Conservation (phyloP, 305 asterid species). For the Fraxinus xanthoxyloides region DNA sequence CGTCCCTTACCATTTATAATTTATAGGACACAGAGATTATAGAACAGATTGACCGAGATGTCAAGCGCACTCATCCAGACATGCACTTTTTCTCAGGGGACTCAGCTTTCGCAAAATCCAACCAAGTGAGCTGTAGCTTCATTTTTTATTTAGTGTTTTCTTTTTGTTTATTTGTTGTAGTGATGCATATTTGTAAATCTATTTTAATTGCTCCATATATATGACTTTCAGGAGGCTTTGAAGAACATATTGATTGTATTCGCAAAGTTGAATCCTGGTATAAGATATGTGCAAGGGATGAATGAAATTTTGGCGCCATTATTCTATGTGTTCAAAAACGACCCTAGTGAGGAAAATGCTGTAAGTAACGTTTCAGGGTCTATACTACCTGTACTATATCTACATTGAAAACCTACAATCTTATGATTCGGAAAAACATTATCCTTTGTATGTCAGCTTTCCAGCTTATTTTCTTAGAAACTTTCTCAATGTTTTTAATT, state of each 20-base stretch:
- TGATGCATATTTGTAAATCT: neutral
- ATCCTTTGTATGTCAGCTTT: constrained; percentile 4
- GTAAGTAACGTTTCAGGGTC: constrained; percentile 40
- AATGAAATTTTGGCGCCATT: constrained; percentile 94
- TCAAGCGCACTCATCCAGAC: constrained; percentile 97
- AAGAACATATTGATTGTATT: constrained; percentile 65
- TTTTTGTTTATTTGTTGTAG: constrained; percentile 13
- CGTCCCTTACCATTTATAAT: constrained; percentile 19
- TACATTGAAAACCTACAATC: neutral
- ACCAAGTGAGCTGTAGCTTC: constrained; percentile 54
- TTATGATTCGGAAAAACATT: neutral
- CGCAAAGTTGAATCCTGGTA: constrained; percentile 96
- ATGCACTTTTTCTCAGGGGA: constrained; percentile 95
- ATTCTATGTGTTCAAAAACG: constrained; percentile 72
- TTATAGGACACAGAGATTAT: constrained; percentile 81
- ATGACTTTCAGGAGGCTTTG: constrained; percentile 68
- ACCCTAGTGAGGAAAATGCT: constrained; percentile 69
- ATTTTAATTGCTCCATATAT: constrained; percentile 18
- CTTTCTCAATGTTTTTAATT: neutral
- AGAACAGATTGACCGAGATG: constrained; percentile 97
- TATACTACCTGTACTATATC: neutral
- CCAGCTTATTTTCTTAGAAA: constrained; percentile 15
- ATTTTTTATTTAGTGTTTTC: constrained; percentile 6
- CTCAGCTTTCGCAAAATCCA: constrained; percentile 69
- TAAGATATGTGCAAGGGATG: constrained; percentile 99